Evolutionary conservation across 257 asterid genomes (phyloP).

Genomic region (Lavandula angustifolia): DNA sequence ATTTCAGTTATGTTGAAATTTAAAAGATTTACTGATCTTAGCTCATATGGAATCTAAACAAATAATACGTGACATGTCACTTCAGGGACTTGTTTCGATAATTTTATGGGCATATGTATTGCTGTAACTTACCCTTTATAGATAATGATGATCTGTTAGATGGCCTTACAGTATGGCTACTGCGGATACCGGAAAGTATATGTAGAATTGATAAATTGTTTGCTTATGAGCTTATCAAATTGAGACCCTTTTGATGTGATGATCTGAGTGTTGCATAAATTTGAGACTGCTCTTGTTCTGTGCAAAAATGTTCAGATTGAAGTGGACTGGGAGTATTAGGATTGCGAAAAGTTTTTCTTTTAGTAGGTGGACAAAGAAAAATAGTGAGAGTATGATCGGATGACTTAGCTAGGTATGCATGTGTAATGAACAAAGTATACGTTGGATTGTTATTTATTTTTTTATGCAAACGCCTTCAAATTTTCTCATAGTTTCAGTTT

Average conservation of each 20-base stretch:
- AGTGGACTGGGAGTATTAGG: constrained; percentile 4
- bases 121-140: constrained; percentile 7
- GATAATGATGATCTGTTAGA: constrained; percentile 18
- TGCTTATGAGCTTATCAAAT: background rate
- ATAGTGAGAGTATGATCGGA: constrained; percentile 14
- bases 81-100: constrained; percentile 1
- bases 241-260: background rate
- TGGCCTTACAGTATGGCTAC: background rate
- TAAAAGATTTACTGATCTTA: background rate
- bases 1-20: constrained; percentile 6
- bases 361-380: background rate
- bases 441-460: background rate
- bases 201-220: background rate
- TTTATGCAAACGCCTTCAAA: constrained; percentile 5
- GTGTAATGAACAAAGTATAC: constrained; percentile 9
- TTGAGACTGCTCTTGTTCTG: constrained; percentile 7
- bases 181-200: constrained; percentile 19
- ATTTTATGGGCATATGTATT: constrained; percentile 1
- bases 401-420: constrained; percentile 22
- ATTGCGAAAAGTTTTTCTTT: background rate
- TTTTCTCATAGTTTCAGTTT: constrained; percentile 8
- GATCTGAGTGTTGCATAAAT: constrained; percentile 12
- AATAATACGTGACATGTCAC: background rate
- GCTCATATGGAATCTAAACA: background rate
- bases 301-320: constrained; percentile 8